Evolutionary conservation across 1,284 basidiomycete genomes (phyloP).

Genomic region (Fomitiporia mediterranea): DNA sequence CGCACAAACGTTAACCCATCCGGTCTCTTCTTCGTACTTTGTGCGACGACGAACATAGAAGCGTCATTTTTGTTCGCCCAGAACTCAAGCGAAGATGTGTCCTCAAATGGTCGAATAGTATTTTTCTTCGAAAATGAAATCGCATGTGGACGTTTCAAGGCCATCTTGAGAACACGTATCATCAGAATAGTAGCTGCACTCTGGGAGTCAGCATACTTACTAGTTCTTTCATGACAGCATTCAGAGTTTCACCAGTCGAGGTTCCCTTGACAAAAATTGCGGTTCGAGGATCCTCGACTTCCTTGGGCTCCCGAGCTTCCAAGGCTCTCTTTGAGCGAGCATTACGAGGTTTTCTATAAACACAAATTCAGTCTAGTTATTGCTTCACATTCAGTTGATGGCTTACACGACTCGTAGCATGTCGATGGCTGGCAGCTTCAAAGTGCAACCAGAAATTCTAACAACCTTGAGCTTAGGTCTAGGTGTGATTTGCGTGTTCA

Average conservation of each 20-base stretch:
- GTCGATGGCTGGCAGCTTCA: neutral
- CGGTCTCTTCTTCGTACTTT: constrained; percentile 93
- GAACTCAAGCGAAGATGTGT: constrained; percentile 82
- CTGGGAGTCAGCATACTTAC: constrained; percentile 44
- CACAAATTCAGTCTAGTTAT: neutral
- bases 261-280: constrained; percentile 91
- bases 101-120: constrained; percentile 87
- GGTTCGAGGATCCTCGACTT: constrained; percentile 81
- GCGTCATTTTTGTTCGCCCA: constrained; percentile 96
- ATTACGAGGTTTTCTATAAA: constrained; percentile 87
- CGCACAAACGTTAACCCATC: constrained; percentile 84
- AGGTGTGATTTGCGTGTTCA: no score
- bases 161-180: constrained; percentile 58
- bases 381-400: neutral
- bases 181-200: neutral
- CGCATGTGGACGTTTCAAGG: constrained; percentile 83
- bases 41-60: constrained; percentile 85
- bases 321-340: constrained; percentile 94
- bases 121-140: constrained; percentile 98
- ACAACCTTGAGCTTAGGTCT: no score
- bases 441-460: neutral
- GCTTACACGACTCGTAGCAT: constrained; percentile 17
- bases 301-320: constrained; percentile 83
- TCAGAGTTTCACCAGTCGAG: constrained; percentile 78
- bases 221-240: constrained; percentile 82